Evolutionary conservation across 1,284 basidiomycete species (phyloP), one percentile per base, ranked within the genome.

Genomic region (Boletus semigastroideus): DNA sequence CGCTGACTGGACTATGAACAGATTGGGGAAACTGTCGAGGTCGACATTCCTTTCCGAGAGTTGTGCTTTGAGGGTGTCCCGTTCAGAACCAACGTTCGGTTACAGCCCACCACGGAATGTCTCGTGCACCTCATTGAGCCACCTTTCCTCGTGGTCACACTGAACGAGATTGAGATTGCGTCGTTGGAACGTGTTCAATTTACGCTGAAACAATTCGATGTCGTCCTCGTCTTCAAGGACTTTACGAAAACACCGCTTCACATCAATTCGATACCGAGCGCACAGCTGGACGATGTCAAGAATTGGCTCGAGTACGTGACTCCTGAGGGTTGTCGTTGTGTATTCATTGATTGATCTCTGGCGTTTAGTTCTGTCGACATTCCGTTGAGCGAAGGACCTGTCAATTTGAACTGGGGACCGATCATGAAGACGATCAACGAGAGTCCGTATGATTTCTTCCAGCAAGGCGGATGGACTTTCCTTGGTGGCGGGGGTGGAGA

Each of bases 371-470:
- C 93, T 12, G 94, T 97, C 51, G 97, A 99, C 69, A 96, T 99
- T 52, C 89, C 95, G 14, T 84, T 98, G 72, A 92, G 91, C 42
- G 97, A 98, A 72, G 92, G 96, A 11, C 93, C 94, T 2, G 94
- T 99, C 74, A 99, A 99, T 72, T 77, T 98, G 72, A 97, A 98
- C 67, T 99, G 97, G 97, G 86, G 87, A 16, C 92, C 92, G 4
- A 98, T 99, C 68, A 97, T 97, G 92, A 96, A 95, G 72, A 93
- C 92, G 30, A 87, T 97, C 73, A 96, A 96, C 62, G 95, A 98
- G 58, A 92, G 91, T 63, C 95, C 97, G 0, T 87, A 92, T 64
- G 92, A 92, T 47, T 99, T 99, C 77, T 99, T 97, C 84, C 88
- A 87, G 58, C 86, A 91, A 50, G 95, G 94, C 27, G 97, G 97